Evolutionary conservation across 2,329 filamentous ascomycete species (phyloP), one percentile per base, ranked within the genome.

Genomic region (Thelonectria blattea): DNA sequence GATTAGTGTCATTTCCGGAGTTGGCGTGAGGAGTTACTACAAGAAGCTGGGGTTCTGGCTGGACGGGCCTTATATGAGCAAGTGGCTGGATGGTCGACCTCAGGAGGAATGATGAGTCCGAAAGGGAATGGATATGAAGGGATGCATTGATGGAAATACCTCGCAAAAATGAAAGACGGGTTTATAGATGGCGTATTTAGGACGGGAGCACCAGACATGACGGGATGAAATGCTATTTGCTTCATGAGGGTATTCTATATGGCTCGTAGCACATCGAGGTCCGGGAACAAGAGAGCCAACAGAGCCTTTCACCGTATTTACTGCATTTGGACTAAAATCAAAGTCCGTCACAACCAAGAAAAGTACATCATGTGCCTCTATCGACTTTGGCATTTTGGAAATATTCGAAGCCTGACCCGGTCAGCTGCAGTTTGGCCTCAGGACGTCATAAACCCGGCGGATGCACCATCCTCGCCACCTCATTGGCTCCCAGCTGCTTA

Each of bases 1-100:
- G 83, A 92, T 99, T 57, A 95, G 92, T 72, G 93, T 99, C 67
- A 99, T 99, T 62, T 97, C 93, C n/a, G 95, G 95, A 30, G 93
- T 99, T 8, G 95, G 95, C 12, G 96, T 98, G 17, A 84, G 95
- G 72, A 96, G 92, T 72, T 99, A 99, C 75, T 99, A 99, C 74
- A 89, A 86, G 65, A 94, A 93, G 75, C 83, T 99, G 32, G 95
- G 95, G 1, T 99, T 97, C 79, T 92, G 87, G 83, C 83, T 99
- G 30, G 95, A 99, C 75, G 95, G 95, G 10, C 92, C 91, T 11
- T 97, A 96, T 65, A 92, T 88, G 83, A 86, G 84, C 75, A 88
- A 88, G 75, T 87, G 83, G 85, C 73, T 87, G 3, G 83, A 87
- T 63, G 84, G 82, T 7, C 71, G 74, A 17, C 71, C 69, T 12